Base-by-base conservation (phyloP, 768 basidiomycete genomes). In the Clavaria fumosa region DNA sequence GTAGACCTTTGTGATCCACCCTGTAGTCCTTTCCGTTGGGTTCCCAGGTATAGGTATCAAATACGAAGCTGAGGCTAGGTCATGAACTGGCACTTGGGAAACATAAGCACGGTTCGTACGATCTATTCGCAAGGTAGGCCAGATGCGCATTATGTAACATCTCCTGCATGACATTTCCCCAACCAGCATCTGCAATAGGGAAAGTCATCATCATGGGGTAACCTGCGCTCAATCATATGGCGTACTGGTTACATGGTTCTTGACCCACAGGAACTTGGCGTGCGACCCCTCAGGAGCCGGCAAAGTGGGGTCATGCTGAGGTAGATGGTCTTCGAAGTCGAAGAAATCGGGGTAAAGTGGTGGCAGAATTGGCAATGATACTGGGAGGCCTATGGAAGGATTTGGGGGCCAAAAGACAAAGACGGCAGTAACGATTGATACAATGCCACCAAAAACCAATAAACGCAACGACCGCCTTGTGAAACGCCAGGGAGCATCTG, bases 121-220 rank as follows among this genome's bases (percentile, higher is more conserved):
- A 57, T 44, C 73, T 53, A 21, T 62, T 61, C 0, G 69, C 50
- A 2, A 54, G 48, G 34, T 65, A 58, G 0, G 72, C 66, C 2
- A 78, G 51, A 31, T 69, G 56, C 0, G 70, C 60, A 34, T 68
- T 64, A 33, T 75, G 45, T 3, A 76, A 37, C 40, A 72, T 61
- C 41, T 75, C 74, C 42, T 78, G 70, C 59, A 76, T 57, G 6
- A 53, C 61, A 38, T 78, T 78, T 2, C 74, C 75, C 71, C 71
- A 77, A 3, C 75, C 76, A 30, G 63, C 59, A 6, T 48, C 70
- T 70, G 32, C 33, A 14, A 17, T 14, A 20, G n/a, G 5, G 3
- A 34, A 7, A n/a, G 17, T 31, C 15, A 34, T 4, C 15, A 3
- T 5, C 33, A 15, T 19, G n/a, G 4, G 12, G 5, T 7, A 7